These are phyloP conservation scores for Artemisia annua DNA, from an alignment of 129 eudicot species.

Conservation along the genomic window DNA sequence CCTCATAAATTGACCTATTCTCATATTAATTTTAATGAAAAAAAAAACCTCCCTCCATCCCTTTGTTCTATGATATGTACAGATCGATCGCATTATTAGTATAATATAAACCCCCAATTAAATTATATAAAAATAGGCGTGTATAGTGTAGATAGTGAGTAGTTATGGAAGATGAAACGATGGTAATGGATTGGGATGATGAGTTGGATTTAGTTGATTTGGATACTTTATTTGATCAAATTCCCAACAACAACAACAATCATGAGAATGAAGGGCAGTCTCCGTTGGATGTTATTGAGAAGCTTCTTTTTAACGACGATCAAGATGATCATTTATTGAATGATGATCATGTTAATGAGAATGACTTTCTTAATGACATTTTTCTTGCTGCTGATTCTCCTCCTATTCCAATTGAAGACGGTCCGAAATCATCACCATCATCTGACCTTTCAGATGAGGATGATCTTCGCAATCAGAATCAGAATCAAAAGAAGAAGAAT, in stretches of 20 bases:
- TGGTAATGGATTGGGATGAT: conserved; percentile 24
- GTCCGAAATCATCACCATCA: too few species aligned
- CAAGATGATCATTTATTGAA: background rate
- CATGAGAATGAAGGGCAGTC: background rate
- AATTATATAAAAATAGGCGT: background rate
- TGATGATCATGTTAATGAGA: background rate
- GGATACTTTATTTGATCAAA: background rate
- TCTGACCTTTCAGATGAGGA: too few species aligned
- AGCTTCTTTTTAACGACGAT: conserved; percentile 45
- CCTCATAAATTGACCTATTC: background rate
- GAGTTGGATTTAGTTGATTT: conserved; percentile 21
- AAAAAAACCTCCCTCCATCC: background rate
- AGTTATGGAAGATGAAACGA: conserved; percentile 27
- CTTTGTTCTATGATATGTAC: background rate
- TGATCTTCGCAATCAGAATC: too few species aligned
- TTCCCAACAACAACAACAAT: background rate
- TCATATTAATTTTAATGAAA: too few species aligned
- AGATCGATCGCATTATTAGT: too few species aligned
- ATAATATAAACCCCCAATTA: too few species aligned
- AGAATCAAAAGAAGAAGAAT: background rate
- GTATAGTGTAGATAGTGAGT: background rate
- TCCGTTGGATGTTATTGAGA: conserved; percentile 48
- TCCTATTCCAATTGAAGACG: too few species aligned
- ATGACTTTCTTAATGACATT: conserved; percentile 32
- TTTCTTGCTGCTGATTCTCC: conserved; percentile 15